These are phyloP conservation scores for Pseudoperonospora humuli DNA, from an alignment of 352 stramenopile genomes.

Conservation along the genomic window DNA sequence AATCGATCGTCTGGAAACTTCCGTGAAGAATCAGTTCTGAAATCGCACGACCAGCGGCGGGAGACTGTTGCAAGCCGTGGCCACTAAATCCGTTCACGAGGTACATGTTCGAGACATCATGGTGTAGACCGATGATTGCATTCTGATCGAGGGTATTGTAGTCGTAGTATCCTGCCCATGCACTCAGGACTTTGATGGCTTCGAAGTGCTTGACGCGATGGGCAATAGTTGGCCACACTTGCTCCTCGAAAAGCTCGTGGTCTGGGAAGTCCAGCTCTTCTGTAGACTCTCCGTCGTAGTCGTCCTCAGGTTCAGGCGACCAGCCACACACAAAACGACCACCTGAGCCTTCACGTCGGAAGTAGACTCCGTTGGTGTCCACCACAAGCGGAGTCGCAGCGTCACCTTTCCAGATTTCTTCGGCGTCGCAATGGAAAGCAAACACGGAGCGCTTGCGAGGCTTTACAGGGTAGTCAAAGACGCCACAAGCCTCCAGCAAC, in stretches of 20 bases:
- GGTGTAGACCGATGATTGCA: constrained; percentile 72
- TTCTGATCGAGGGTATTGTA: constrained; percentile 88
- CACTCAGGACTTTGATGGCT: constrained; percentile 67
- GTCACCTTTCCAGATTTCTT: constrained; percentile 65
- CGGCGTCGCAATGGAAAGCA: constrained; percentile 63
- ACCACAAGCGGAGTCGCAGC: constrained; percentile 63
- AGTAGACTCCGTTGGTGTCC: constrained; percentile 72
- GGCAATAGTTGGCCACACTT: constrained; percentile 79
- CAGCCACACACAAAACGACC: constrained; percentile 71
- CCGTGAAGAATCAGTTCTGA: constrained; percentile 66
- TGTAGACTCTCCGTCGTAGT: constrained; percentile 49
- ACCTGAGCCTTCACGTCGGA: constrained; percentile 58
- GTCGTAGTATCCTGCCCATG: constrained; percentile 81
- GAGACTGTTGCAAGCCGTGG: constrained; percentile 74
- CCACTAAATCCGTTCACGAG: constrained; percentile 82
- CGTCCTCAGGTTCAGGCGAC: constrained; percentile 47
- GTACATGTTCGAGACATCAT: constrained; percentile 75
- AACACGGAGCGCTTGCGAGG: constrained; percentile 76
- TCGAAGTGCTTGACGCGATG: constrained; percentile 69
- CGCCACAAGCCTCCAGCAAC: constrained; percentile 53
- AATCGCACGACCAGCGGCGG: constrained; percentile 64
- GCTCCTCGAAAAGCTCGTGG: constrained; percentile 61
- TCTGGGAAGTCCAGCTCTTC: constrained; percentile 67
- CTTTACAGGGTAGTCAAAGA: constrained; percentile 67
- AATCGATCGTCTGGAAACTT: constrained; percentile 68